phyloP scores from a whole-genome alignment of 805 yeast genomes.

The Nakazawaea sp. region DNA sequence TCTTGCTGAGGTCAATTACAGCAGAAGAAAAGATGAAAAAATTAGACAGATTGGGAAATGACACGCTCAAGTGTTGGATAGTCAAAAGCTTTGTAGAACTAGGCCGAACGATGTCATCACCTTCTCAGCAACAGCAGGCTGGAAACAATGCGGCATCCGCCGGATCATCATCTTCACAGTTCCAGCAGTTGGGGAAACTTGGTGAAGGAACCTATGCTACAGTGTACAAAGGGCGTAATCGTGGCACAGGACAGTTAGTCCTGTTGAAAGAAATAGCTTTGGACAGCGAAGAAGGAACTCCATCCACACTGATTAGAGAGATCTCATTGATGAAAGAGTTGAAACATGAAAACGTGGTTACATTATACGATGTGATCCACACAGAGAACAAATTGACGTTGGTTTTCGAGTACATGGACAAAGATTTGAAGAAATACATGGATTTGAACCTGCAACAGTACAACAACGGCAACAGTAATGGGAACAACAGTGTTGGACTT shows the following conservation, averaged over 20 bases:
- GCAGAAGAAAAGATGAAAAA: no score
- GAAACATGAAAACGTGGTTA: constrained; percentile 87
- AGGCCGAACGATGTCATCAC: no score
- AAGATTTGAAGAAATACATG: constrained; percentile 92
- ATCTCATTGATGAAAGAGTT: constrained; percentile 93
- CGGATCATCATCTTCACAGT: constrained; percentile 1
- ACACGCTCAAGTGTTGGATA: no score
- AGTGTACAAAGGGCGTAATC: constrained; percentile 90
- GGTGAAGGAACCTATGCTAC: constrained; percentile 98
- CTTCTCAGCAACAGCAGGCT: no score
- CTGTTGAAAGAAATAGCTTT: constrained; percentile 92
- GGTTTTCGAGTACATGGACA: constrained; percentile 90
- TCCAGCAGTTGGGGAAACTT: constrained; percentile 56
- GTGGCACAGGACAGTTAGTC: constrained; percentile 80
- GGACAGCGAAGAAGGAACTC: constrained; percentile 97
- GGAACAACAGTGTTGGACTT: no score
- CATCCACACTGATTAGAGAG: constrained; percentile 96
- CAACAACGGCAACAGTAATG: constrained; percentile 47
- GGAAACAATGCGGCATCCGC: background rate
- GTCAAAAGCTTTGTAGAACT: no score
- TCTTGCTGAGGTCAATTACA: no score
- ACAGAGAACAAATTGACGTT: constrained; percentile 92
- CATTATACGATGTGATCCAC: constrained; percentile 91
- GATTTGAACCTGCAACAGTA: constrained; percentile 58
- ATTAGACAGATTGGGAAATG: no score